Conservation (phyloP, 108 stramenopile species). For the Epipyxis sp. region DNA sequence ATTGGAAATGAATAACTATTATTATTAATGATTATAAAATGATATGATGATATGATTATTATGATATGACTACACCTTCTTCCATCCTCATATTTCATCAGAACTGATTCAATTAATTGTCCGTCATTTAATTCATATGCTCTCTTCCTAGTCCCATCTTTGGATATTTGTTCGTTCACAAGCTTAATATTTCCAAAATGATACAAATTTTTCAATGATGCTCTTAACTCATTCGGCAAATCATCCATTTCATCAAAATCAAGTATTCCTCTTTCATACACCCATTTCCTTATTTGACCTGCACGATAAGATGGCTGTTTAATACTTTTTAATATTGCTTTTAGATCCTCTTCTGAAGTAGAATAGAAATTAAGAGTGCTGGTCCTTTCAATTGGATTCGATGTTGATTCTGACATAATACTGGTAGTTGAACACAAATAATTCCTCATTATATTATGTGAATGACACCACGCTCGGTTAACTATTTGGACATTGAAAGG, state of each 20-base stretch:
- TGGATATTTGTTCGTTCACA: constrained; percentile 62
- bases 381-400: no score
- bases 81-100: constrained; percentile 95
- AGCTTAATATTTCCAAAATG: constrained; percentile 61
- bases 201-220: constrained; percentile 57
- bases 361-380: neutral
- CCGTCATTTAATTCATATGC: constrained; percentile 81
- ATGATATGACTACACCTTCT: no score
- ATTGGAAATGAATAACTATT: no score
- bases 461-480: no score
- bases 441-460: no score
- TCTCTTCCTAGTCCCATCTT: constrained; percentile 87
- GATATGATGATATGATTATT: no score
- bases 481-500: no score
- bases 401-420: no score
- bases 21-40: no score
- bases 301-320: constrained; percentile 72
- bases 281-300: constrained; percentile 75
- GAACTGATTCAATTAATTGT: constrained; percentile 86
- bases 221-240: constrained; percentile 68
- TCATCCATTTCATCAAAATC: constrained; percentile 75
- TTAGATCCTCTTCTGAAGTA: neutral
- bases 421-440: no score
- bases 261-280: constrained; percentile 68
- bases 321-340: neutral